Percentiles rank a stretch among this genome's conserved stretches.
Evolutionary conservation across 2,329 filamentous ascomycete species (phyloP).

Genomic region (Trichoderma breve): DNA sequence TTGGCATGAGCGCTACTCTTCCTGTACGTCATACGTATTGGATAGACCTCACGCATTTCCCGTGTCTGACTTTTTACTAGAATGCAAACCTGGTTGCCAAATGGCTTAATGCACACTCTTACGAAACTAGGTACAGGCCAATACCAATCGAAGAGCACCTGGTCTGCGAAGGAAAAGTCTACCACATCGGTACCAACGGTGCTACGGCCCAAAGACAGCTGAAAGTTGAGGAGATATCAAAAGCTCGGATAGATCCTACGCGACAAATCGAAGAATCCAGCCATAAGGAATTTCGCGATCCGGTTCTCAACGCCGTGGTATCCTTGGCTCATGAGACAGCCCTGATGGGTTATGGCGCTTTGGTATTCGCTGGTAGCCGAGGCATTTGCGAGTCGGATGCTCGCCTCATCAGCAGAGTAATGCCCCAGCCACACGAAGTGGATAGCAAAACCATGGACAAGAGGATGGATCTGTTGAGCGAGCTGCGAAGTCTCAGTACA

Average conservation of each 20-base stretch:
- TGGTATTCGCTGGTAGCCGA: slow-evolving; percentile 73
- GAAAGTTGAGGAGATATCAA: slow-evolving; percentile 36
- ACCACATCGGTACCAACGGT: slow-evolving; percentile 55
- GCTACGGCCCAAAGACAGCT: slow-evolving; percentile 58
- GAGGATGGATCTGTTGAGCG: slow-evolving; percentile 62
- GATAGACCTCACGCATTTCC: not conserved
- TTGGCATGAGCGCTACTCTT: slow-evolving; percentile 79
- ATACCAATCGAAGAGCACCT: slow-evolving; percentile 75
- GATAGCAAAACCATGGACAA: slow-evolving; percentile 51
- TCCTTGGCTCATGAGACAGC: slow-evolving; percentile 68
- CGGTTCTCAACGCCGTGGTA: slow-evolving; percentile 68
- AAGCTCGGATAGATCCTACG: slow-evolving; percentile 38
- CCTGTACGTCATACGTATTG: slow-evolving; percentile 48
- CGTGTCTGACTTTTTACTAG: slow-evolving; percentile 37
- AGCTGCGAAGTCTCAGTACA: slow-evolving; percentile 62
- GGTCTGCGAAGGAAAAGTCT: slow-evolving; percentile 68
- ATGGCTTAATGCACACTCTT: slow-evolving; percentile 70
- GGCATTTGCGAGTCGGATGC: slow-evolving; percentile 66
- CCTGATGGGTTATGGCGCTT: slow-evolving; percentile 63
- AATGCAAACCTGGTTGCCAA: slow-evolving; percentile 67
- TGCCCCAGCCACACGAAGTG: slow-evolving; percentile 52
- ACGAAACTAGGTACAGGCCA: slow-evolving; percentile 69
- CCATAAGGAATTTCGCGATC: slow-evolving; percentile 61
- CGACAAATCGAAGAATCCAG: slow-evolving; percentile 54
- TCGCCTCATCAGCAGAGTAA: slow-evolving; percentile 62